Percentiles rank a stretch among this genome's conserved stretches.
Conservation (phyloP, 257 asterid species). For the Lithospermum erythrorhizon region DNA sequence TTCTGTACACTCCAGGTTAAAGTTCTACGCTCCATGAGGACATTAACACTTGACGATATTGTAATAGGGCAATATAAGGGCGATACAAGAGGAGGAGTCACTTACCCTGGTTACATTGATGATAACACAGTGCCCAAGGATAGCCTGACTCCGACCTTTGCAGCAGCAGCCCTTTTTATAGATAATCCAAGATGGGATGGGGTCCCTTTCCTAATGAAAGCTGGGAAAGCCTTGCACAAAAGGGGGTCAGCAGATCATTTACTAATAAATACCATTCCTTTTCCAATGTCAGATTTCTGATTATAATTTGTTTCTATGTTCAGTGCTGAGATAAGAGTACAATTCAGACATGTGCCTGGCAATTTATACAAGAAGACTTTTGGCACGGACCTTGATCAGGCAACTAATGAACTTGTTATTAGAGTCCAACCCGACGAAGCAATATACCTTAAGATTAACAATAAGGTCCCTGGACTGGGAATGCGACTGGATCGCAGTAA, state of each 20-base stretch:
- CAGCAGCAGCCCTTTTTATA: constrained; percentile 69
- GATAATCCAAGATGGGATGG: constrained; percentile 80
- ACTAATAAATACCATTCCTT: not conserved
- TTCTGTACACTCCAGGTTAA: constrained; percentile 37
- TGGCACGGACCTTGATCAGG: constrained; percentile 70
- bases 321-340: constrained; percentile 92
- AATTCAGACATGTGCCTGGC: constrained; percentile 91
- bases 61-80: constrained; percentile 70
- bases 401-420: constrained; percentile 82
- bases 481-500: constrained; percentile 73
- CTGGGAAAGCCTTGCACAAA: constrained; percentile 75
- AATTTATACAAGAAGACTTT: constrained; percentile 61
- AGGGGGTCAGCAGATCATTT: constrained; percentile 27
- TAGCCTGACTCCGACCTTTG: constrained; percentile 66
- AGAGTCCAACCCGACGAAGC: constrained; percentile 84
- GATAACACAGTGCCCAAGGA: constrained; percentile 52
- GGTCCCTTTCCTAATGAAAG: constrained; percentile 80
- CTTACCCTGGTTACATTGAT: constrained; percentile 57
- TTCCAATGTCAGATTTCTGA: not conserved
- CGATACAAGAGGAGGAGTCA: constrained; percentile 42
- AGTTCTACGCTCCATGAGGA: constrained; percentile 60
- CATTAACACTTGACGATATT: constrained; percentile 57
- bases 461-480: constrained; percentile 69
- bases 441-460: constrained; percentile 53
- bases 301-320: constrained; percentile 2